Percentiles rank a stretch among this genome's conserved stretches.
Conservation (phyloP, 1,284 basidiomycete species). For the Neolentinus lepideus region DNA sequence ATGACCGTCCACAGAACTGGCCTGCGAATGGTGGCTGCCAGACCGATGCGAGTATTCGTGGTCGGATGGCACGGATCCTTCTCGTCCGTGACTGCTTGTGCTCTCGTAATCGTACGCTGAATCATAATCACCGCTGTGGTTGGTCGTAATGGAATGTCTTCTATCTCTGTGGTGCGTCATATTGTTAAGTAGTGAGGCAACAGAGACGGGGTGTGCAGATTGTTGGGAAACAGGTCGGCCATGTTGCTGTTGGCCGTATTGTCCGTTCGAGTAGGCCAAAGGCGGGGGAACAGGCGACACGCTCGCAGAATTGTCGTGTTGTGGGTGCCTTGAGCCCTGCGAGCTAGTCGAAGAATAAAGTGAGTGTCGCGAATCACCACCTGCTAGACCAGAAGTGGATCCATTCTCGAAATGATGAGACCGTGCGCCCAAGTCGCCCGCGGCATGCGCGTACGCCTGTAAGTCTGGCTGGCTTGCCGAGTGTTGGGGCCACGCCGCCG, state of each 20-base stretch:
- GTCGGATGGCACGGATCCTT: neutral
- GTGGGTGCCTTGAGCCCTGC: neutral
- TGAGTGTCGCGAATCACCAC: neutral
- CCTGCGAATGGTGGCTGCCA: neutral
- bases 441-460: neutral
- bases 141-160: neutral
- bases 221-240: neutral
- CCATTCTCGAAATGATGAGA: neutral
- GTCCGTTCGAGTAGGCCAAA: neutral
- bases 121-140: neutral
- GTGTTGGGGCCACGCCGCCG: conserved; percentile 1
- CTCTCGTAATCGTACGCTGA: conserved; percentile 1
- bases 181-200: neutral
- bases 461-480: neutral
- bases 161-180: neutral
- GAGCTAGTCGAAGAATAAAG: neutral
- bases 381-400: neutral
- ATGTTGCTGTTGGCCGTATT: neutral
- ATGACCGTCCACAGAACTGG: neutral
- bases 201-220: neutral
- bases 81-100: neutral
- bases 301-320: neutral
- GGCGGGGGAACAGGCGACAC: neutral
- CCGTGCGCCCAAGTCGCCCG: neutral
- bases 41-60: neutral